These are phyloP conservation scores for Microstroma glucosiphilum DNA, from an alignment of 1,284 basidiomycete species.

Conservation along the genomic window DNA sequence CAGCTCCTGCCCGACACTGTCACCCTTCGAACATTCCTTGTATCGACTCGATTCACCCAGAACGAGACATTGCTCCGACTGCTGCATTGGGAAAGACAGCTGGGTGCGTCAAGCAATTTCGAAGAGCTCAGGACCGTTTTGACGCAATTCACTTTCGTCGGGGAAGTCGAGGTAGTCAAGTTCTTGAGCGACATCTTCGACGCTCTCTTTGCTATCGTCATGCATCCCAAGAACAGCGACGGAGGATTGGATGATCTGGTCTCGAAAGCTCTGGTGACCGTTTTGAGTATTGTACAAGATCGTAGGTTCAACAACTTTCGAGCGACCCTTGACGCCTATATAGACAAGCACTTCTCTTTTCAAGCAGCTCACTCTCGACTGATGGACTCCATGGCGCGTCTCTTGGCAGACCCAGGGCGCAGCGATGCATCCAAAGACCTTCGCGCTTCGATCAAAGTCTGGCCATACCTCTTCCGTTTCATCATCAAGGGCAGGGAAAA, in stretches of 20 bases:
- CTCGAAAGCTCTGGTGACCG: constrained; percentile 82
- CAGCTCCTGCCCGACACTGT: constrained; percentile 62
- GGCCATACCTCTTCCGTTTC: constrained; percentile 93
- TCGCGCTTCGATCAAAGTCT: constrained; percentile 85
- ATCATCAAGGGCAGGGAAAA: constrained; percentile 79
- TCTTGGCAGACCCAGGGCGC: constrained; percentile 68
- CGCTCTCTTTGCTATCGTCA: constrained; percentile 81
- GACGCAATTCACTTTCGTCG: constrained; percentile 81
- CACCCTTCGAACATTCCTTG: constrained; percentile 77
- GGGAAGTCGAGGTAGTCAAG: constrained; percentile 69
- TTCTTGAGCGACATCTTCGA: constrained; percentile 87
- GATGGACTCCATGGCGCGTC: constrained; percentile 67
- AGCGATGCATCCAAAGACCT: constrained; percentile 70
- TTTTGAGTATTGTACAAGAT: constrained; percentile 76
- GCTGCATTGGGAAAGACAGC: constrained; percentile 67
- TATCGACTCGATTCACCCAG: constrained; percentile 87
- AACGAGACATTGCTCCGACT: constrained; percentile 77
- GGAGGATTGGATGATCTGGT: constrained; percentile 79
- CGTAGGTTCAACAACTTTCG: constrained; percentile 79
- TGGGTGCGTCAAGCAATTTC: constrained; percentile 55
- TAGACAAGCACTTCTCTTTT: constrained; percentile 72
- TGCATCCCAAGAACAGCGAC: constrained; percentile 65
- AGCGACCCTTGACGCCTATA: constrained; percentile 85
- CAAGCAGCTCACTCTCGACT: constrained; percentile 39
- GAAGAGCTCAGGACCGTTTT: constrained; percentile 65